Base-by-base conservation (phyloP, 768 basidiomycete genomes). In the Lentinula boryana region DNA sequence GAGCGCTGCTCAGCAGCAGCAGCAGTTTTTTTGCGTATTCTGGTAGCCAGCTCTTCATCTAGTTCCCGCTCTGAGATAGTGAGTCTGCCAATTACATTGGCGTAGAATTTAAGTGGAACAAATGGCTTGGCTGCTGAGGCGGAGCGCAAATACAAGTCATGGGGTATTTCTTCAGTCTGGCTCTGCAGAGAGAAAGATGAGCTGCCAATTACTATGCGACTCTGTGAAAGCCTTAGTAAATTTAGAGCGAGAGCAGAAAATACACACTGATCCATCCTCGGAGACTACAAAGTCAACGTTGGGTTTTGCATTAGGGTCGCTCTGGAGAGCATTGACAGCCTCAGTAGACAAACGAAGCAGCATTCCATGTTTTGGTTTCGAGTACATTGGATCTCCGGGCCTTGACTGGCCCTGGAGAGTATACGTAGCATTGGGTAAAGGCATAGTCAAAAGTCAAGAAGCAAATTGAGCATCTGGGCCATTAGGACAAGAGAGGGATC, bases 291-390 rank as follows among this genome's bases (percentile, higher is more conserved):
- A 81, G 43, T 84, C 74, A 68, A 91, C 71, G 56, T 68, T 72
- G 0, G 74, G 70, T 4, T 78, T 77, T 15, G 33, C 36, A 21
- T 59, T 59, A 76, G 70, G 40, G 76, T 76, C 54, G 78, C 31
- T 74, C 46, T 85, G 81, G 46, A 91, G 80, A 1, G 86, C 86
- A 59, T 89, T 84, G 62, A 91, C 76, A 0, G 87, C 84, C 70
- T 89, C 87, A 36, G 82, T 78, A 4, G 90, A 84, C 81, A 92
- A 79, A 60, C 88, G 85, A 43, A 92, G 81, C 54, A 92, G 75
- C 83, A 91, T 85, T 52, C 89, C 90, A 27, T 80, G 80, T 76
- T 89, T 90, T 12, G 84, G 84, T 62, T 80, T 83, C 3, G 86
- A 78, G 36, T 83, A 82, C 36, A 79, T 68, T 0, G 81, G 75